Percentiles rank a stretch among this genome's conserved stretches.
These are phyloP conservation scores for Arthrinium phaeospermum DNA, from an alignment of 2,329 filamentous ascomycete genomes.

Conservation along the genomic window DNA sequence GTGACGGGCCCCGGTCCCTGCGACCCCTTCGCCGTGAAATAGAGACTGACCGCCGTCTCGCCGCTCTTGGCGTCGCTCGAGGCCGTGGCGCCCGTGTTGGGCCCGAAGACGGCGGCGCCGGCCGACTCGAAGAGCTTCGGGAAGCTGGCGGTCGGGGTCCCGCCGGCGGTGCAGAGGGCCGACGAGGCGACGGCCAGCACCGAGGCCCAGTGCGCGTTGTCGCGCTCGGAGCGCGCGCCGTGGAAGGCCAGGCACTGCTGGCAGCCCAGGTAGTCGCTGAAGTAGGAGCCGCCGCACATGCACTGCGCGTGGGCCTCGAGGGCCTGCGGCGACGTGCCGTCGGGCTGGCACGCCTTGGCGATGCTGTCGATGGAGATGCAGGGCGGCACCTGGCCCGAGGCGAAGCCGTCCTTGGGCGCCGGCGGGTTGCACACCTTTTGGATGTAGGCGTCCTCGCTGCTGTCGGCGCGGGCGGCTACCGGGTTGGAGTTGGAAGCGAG, in stretches of 20 bases:
- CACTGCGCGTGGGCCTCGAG: constrained; percentile 41
- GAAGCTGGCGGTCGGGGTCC: constrained; percentile 44
- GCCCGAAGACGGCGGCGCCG: constrained; percentile 33
- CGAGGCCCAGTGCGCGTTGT: constrained; percentile 39
- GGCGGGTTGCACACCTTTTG: constrained; percentile 24
- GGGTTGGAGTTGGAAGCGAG: background rate
- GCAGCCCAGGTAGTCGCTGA: constrained; percentile 49
- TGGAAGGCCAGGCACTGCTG: constrained; percentile 48
- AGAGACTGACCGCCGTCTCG: constrained; percentile 47
- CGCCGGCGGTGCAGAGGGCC: constrained; percentile 39
- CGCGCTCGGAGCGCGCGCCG: constrained; percentile 44
- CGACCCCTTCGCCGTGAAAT: constrained; percentile 45
- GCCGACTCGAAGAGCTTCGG: constrained; percentile 41
- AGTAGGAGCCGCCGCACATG: constrained; percentile 51
- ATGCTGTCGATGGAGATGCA: constrained; percentile 39
- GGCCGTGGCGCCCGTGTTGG: constrained; percentile 40
- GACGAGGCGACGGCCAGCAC: constrained; percentile 44
- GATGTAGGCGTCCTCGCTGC: constrained; percentile 19
- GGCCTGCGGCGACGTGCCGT: constrained; percentile 36
- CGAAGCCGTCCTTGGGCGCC: constrained; percentile 1
- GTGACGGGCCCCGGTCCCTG: constrained; percentile 50
- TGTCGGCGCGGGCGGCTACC: background rate
- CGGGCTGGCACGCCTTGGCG: constrained; percentile 38
- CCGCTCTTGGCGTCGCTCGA: constrained; percentile 41
- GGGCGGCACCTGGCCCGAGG: constrained; percentile 29